Base-by-base conservation (phyloP, 1,284 basidiomycete genomes). In the Fereydounia khargensis region DNA sequence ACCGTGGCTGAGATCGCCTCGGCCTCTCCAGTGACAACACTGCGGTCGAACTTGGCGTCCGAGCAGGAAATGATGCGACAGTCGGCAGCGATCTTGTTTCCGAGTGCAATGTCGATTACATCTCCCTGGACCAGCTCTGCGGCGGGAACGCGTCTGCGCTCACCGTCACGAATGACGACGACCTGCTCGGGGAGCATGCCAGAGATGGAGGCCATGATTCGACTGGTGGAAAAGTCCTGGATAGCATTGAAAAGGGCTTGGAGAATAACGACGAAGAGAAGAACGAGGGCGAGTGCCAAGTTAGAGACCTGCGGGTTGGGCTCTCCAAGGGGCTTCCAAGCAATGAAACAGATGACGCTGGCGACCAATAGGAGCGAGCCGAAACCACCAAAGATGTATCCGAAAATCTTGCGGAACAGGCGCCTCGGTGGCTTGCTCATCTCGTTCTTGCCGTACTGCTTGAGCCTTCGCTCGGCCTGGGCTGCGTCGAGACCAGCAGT, bases 101-200 rank as follows among this genome's bases (percentile, higher is more conserved):
- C 82, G 44, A 82, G 65, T 7, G 71, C 61, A 23, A 79, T 46
- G 23, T 70, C 40, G 33, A 86, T 84, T 36, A 86, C 66, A 67
- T 87, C 85, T 18, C 85, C 85, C 58, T 82, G 83, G 36, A 86
- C 85, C 2, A 87, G 78, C 18, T 83, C 81, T 13, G 82, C 79
- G 9, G 85, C 85, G 20, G 84, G 81, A 42, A 86, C 80, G 3
- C 79, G 80, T 30, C 74, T 70, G 51, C 85, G 80, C 6, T 80
- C 78, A 3, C 82, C 82, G 50, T 84, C 83, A 31, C 85, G 82
- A 40, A 86, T 78, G 37, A 85, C 84, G 74, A 77, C n/a, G 78
- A 81, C 30, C 79, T 80, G 55, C 4, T 79, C 78, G 1, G 82
- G 81, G 10, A 83, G 73, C 67, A 83, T 79, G 35, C 77, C 77